Conservation (phyloP, 148 eudicot species). For the Nyssa sinensis region DNA sequence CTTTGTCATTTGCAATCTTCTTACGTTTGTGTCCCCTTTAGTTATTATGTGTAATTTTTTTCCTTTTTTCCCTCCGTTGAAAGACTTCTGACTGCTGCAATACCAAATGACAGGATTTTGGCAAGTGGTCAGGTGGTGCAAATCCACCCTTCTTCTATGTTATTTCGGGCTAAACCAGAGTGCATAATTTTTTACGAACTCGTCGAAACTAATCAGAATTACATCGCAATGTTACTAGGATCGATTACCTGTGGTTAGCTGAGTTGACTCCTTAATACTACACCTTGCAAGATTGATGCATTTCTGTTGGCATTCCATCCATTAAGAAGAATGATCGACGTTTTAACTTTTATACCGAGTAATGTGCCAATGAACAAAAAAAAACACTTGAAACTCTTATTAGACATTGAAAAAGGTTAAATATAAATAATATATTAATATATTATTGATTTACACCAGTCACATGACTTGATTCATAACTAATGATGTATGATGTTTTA, state of each 20-base stretch:
- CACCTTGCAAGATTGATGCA: slow-evolving; percentile 29
- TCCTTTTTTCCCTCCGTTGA: not conserved
- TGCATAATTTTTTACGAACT: slow-evolving; percentile 74
- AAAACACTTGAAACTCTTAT: no score
- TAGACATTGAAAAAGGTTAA: no score
- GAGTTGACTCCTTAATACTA: slow-evolving; percentile 79
- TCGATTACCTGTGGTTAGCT: slow-evolving; percentile 84
- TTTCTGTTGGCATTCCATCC: not conserved
- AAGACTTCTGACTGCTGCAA: slow-evolving; percentile 6
- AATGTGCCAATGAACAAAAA: no score
- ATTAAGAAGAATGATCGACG: no score
- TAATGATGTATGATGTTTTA: no score
- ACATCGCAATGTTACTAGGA: slow-evolving; percentile 70
- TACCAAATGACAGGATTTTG: slow-evolving; percentile 57
- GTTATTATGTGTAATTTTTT: not conserved
- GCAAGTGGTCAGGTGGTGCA: slow-evolving; percentile 67
- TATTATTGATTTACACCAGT: no score
- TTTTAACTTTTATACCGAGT: no score
- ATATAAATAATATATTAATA: no score
- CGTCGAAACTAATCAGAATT: slow-evolving; percentile 64
- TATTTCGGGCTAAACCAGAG: slow-evolving; percentile 74
- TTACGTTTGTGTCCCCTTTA: not conserved
- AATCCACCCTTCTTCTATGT: slow-evolving; percentile 85
- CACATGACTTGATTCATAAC: no score
- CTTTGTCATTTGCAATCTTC: not conserved